These are phyloP conservation scores for Chenopodium quinoa DNA, from an alignment of 148 eudicot species.

Conservation along the genomic window DNA sequence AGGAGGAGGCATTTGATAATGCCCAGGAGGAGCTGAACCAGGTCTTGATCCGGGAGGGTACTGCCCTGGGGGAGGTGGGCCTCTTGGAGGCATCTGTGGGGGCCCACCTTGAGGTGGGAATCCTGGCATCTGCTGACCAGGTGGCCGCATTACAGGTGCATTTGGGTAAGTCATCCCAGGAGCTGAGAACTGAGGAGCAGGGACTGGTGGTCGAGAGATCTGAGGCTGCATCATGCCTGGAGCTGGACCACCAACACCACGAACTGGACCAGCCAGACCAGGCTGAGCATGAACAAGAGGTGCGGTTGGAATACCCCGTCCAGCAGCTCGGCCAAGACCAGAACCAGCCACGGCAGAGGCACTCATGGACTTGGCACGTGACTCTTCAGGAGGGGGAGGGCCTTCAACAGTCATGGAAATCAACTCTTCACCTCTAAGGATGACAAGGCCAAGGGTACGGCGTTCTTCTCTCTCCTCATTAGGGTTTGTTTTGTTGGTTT, in stretches of 20 bases:
- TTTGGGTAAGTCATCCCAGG: slow-evolving; percentile 52
- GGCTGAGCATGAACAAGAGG: slow-evolving; percentile 71
- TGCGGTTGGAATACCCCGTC: slow-evolving; percentile 65
- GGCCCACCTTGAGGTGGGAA: slow-evolving; percentile 33
- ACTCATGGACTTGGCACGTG: slow-evolving; percentile 51
- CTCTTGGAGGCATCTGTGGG: slow-evolving; percentile 30
- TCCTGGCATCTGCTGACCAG: slow-evolving; percentile 46
- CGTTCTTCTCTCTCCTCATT: slow-evolving; percentile 65
- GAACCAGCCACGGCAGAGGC: slow-evolving; percentile 59
- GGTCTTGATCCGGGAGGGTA: slow-evolving; percentile 46
- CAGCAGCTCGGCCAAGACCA: slow-evolving; percentile 80
- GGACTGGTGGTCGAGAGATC: slow-evolving; percentile 69
- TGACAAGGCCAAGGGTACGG: slow-evolving; percentile 84
- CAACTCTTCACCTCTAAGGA: slow-evolving; percentile 89
- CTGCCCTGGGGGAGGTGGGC: slow-evolving; percentile 51
- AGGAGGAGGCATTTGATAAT: slow-evolving; percentile 41
- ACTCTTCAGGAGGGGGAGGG: slow-evolving; percentile 90
- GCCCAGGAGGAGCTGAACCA: slow-evolving; percentile 37
- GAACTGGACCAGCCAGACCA: slow-evolving; percentile 79
- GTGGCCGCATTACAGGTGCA: slow-evolving; percentile 57
- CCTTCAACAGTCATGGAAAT: slow-evolving; percentile 97
- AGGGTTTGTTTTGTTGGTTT: slow-evolving; percentile 31
- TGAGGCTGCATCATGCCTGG: slow-evolving; percentile 98
- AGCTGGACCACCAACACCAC: slow-evolving; percentile 92
- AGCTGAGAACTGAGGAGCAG: slow-evolving; percentile 35